These are phyloP conservation scores for Euphorbia celastroides DNA, from an alignment of 441 rosid genomes.

Conservation along the genomic window DNA sequence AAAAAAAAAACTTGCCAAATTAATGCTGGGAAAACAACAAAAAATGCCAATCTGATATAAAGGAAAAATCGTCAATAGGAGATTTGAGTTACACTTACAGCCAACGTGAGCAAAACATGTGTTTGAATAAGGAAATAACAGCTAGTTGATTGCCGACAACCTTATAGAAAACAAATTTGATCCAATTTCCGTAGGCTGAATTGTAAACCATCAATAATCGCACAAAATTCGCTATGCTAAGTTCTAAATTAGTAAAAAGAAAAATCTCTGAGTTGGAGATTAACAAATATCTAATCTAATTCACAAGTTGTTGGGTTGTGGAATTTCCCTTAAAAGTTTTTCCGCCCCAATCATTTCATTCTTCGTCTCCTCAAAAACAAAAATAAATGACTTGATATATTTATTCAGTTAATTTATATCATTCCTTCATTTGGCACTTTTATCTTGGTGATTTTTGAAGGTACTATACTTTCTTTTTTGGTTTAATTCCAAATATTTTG, in stretches of 20 bases:
- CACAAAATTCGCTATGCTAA: conserved; percentile 7
- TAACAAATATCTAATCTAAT: not conserved
- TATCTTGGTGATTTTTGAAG: not conserved
- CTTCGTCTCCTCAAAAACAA: not conserved
- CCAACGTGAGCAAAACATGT: no score
- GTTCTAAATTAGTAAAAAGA: not conserved
- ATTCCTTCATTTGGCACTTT: conserved; percentile 3
- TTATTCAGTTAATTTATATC: not conserved
- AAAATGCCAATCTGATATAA: no score
- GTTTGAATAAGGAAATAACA: not conserved
- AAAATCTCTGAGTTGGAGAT: not conserved
- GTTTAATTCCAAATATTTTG: not conserved
- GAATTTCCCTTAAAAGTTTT: not conserved
- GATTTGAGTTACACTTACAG: no score
- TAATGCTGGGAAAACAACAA: no score
- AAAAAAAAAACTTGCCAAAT: no score
- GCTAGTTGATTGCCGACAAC: not conserved
- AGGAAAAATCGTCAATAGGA: no score
- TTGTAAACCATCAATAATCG: not conserved
- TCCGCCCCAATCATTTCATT: not conserved
- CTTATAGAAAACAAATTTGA: not conserved
- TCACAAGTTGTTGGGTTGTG: not conserved
- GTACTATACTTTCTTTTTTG: not conserved
- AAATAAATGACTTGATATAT: not conserved
- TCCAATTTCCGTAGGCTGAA: not conserved